Base-by-base conservation (phyloP, 306 rosid species). In the Trifolium repens region DNA sequence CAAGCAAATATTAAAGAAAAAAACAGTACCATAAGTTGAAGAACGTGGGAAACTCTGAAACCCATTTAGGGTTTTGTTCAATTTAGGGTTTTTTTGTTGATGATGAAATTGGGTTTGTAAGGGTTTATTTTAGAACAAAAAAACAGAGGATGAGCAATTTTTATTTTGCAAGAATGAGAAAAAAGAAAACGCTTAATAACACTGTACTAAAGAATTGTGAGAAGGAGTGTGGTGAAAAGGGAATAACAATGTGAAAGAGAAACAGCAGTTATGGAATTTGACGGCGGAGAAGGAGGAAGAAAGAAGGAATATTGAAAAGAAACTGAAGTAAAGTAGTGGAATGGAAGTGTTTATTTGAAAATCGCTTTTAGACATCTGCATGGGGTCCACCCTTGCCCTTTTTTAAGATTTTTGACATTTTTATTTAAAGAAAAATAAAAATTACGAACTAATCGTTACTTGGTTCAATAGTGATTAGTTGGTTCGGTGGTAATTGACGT, bases 61-160 rank as follows among this genome's bases (percentile, higher is more conserved):
- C 86, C 81, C 76, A 55, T 57, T 70, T 37, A 82, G 69, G 81
- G 79, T 73, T 84, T 69, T 71, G 9, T 53, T 87, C 4, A 2
- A 76, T 84, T 16, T 37, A 27, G 32, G 34, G 24, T 22, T 22
- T 30, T 32, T 39, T 49, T 7, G 9, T 10, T 5, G 15, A 7
- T 64, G 53, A 13, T 30, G 46, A 74, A 65, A 26, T 39, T 7
- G 57, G 32, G n/a, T 42, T 57, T 22, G 2, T 16, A 26, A 57
- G 14, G 49, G n/a, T 64, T 16, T 32, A 69, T 59, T 15, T 9
- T 8, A 7, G 8, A 46, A 10, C 5, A 15, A 27, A 30, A 49
- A 35, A 35, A 15, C 13, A 3, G 65, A 13, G 42, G 22, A 44
- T 1, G 53, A 67, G 12, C 50, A 44, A n/a, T 17, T 17, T 17